Percentiles rank a stretch among this genome's conserved stretches.
phyloP scores from a whole-genome alignment of 2,329 filamentous ascomycete species.

The Aaosphaeria pasadenensis region DNA sequence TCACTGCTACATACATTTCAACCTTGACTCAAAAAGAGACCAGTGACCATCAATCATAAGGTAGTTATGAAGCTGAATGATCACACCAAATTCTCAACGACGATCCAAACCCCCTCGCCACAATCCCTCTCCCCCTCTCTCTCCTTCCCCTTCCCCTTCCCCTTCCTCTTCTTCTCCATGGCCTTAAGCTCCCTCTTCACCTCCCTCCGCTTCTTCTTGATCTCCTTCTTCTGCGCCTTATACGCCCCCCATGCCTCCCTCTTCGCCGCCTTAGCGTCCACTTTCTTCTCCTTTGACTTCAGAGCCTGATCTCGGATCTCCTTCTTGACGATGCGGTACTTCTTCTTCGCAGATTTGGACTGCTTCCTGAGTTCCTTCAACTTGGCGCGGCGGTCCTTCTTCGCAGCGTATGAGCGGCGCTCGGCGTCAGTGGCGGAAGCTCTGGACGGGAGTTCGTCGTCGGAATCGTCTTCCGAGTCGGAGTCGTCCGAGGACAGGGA shows the following conservation, averaged over 20 bases:
- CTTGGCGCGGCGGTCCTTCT: conserved; percentile 8
- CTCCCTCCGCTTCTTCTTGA: conserved; percentile 9
- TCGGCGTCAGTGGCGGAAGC: conserved; percentile 20
- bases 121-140: not conserved
- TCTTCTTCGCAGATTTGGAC: conserved; percentile 7
- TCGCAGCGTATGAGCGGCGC: conserved; percentile 14
- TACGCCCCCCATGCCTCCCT: conserved; percentile 13
- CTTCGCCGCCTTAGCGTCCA: conserved; percentile 5
- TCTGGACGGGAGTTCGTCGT: conserved; percentile 11
- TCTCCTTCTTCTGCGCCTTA: conserved; percentile 13
- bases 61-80: not conserved
- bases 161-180: conserved; percentile 1
- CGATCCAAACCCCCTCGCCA: conserved; percentile 24
- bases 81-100: conserved; percentile 24
- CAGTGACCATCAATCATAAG: too few relatives aligned
- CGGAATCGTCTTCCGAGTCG: conserved; percentile 10
- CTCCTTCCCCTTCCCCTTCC: not conserved
- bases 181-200: conserved; percentile 7
- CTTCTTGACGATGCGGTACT: conserved; percentile 3
- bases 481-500: conserved; percentile 20
- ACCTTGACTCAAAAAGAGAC: too few relatives aligned
- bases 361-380: conserved; percentile 18
- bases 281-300: conserved; percentile 12
- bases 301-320: conserved; percentile 12
- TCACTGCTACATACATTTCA: too few relatives aligned